phyloP scores from a whole-genome alignment of 371 early-diverging fungal species.

The Zancudomyces culisetae region DNA sequence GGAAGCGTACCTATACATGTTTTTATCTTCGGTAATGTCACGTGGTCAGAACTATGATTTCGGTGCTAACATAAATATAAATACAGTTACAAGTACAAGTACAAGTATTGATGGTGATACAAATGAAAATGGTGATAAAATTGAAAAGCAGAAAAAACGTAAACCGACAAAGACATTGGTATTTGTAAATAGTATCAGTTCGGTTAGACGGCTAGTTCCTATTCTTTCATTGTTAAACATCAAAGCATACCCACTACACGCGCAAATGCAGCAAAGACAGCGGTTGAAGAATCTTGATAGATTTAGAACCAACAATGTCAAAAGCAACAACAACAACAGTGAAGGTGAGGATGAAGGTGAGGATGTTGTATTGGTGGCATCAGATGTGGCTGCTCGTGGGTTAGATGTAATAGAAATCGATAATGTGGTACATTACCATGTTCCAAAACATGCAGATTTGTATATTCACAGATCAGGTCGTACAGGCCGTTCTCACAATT shows the following conservation, averaged over 20 bases:
- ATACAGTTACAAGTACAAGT: no score
- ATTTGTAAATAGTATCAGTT: slow-evolving; percentile 88
- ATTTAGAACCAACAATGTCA: no score
- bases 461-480: slow-evolving; percentile 80
- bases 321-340: no score
- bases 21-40: no score
- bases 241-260: slow-evolving; percentile 39
- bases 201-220: slow-evolving; percentile 68
- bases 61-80: no score
- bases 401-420: slow-evolving; percentile 69
- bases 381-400: slow-evolving; percentile 84
- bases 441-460: slow-evolving; percentile 67
- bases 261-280: slow-evolving; percentile 88
- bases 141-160: no score
- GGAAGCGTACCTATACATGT: slow-evolving; percentile 55
- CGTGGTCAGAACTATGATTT: no score
- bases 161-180: slow-evolving; percentile 83
- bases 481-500: slow-evolving; percentile 58
- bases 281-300: slow-evolving; percentile 79
- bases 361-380: slow-evolving; percentile 58
- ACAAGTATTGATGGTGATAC: no score
- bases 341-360: no score
- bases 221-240: slow-evolving; percentile 43
- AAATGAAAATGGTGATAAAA: no score
- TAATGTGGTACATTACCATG: slow-evolving; percentile 72